A percentile compares a stretch with the other conserved stretches of the same genome.
Evolutionary conservation across 805 yeast genomes (phyloP).

Genomic region (Ogataea ganodermae): DNA sequence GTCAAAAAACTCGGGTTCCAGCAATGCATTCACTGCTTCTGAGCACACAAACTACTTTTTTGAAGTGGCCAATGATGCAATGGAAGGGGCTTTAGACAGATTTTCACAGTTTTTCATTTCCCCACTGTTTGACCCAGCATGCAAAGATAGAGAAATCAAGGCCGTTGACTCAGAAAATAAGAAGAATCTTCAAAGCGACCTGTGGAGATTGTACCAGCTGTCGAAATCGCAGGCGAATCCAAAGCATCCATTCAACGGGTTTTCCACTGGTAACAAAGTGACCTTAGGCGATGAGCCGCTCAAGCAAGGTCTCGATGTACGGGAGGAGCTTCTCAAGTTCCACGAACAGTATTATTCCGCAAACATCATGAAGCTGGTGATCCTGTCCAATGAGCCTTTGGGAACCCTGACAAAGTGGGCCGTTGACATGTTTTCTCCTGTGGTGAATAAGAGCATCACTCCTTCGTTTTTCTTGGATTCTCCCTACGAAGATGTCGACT

Average conservation of each 20-base stretch:
- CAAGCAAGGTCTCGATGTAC: conserved; percentile 63
- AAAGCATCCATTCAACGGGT: conserved; percentile 80
- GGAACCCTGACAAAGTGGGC: conserved; percentile 76
- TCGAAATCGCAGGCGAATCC: conserved; percentile 74
- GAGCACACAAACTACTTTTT: conserved; percentile 90
- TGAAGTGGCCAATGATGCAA: conserved; percentile 72
- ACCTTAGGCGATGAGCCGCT: conserved; percentile 74
- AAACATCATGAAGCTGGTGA: conserved; percentile 83
- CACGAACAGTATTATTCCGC: conserved; percentile 75
- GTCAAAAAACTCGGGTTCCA: conserved; percentile 81
- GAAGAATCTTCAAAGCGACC: conserved; percentile 86
- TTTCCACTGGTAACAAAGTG: conserved; percentile 82
- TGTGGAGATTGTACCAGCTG: conserved; percentile 86
- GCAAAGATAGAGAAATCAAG: conserved; percentile 88
- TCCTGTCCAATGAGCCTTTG: conserved; percentile 78
- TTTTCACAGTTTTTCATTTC: conserved; percentile 89
- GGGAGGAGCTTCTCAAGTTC: conserved; percentile 78
- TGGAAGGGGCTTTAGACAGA: conserved; percentile 88
- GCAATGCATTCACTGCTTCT: conserved; percentile 90
- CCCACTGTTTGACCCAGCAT: conserved; percentile 70
- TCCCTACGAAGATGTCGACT: conserved; percentile 48
- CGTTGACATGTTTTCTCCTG: conserved; percentile 58
- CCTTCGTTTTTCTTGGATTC: conserved; percentile 47
- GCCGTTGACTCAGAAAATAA: conserved; percentile 97
- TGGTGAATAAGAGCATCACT: conserved; percentile 53